phyloP scores from a whole-genome alignment of 2,329 filamentous ascomycete genomes.

The Venturia carpophila region DNA sequence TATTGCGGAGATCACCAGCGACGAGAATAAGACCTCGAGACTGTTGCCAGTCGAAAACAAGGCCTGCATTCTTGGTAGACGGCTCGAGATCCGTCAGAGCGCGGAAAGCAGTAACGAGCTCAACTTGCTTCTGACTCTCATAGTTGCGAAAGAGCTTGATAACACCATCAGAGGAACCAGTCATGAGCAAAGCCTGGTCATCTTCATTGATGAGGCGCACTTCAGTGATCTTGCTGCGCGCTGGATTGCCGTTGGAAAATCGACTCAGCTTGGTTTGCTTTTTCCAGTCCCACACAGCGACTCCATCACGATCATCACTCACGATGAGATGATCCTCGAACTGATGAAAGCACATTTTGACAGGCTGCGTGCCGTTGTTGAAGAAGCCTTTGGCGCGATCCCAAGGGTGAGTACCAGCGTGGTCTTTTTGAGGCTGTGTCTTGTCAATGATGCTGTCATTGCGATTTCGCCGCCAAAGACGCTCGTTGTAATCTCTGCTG shows the following conservation, averaged over 20 bases:
- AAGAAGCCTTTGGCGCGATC: conserved; percentile 74
- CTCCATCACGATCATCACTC: conserved; percentile 83
- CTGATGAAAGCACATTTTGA: conserved; percentile 93
- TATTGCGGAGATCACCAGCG: conserved; percentile 89
- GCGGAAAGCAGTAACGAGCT: conserved; percentile 84
- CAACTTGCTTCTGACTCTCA: conserved; percentile 65
- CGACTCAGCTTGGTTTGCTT: conserved; percentile 64
- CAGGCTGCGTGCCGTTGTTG: conserved; percentile 81
- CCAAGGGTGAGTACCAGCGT: conserved; percentile 80
- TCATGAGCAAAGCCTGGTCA: conserved; percentile 89
- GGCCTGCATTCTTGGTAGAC: conserved; percentile 86
- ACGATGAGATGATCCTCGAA: conserved; percentile 95
- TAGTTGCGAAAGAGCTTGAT: conserved; percentile 91
- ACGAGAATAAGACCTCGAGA: conserved; percentile 93
- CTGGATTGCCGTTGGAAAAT: conserved; percentile 91
- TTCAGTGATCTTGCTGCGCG: conserved; percentile 85
- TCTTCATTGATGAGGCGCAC: conserved; percentile 98
- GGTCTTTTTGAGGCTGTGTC: conserved; percentile 87
- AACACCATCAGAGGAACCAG: conserved; percentile 89
- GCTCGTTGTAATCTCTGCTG: conserved; percentile 90
- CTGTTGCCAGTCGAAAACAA: conserved; percentile 99
- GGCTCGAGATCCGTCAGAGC: conserved; percentile 90
- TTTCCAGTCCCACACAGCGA: conserved; percentile 90
- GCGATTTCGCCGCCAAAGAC: conserved; percentile 82
- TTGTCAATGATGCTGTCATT: conserved; percentile 89